Evolutionary conservation across 169 alveolate species (phyloP).

Genomic region (Cryptosporidium viatorum): DNA sequence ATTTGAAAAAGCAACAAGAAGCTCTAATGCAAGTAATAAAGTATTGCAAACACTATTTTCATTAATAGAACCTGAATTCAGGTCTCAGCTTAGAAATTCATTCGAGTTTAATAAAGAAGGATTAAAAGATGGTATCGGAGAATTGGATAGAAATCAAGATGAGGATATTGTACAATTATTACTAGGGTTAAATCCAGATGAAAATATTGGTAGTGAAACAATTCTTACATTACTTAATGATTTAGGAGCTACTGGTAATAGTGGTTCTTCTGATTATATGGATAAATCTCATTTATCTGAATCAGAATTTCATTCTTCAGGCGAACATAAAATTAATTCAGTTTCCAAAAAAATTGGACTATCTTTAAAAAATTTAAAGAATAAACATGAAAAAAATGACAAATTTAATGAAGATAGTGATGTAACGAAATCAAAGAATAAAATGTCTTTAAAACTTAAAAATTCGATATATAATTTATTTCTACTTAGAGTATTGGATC

Average conservation of each 20-base stretch:
- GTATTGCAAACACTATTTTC: constrained; percentile 34
- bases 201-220: constrained; percentile 55
- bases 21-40: constrained; percentile 3
- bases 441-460: constrained; percentile 48
- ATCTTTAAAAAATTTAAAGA: neutral
- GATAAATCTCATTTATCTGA: neutral
- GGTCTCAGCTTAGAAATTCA: neutral
- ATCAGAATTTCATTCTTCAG: neutral
- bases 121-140: neutral
- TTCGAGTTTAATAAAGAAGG: neutral
- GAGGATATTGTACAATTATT: constrained; percentile 51
- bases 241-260: neutral
- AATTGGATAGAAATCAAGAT: constrained; percentile 9
- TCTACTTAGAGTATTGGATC: constrained; percentile 64
- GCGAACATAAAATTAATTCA: neutral
- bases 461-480: constrained; percentile 35
- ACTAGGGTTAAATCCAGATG: constrained; percentile 61
- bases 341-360: neutral
- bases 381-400: neutral
- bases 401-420: neutral
- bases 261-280: neutral
- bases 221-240: constrained; percentile 42
- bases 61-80: constrained; percentile 16
- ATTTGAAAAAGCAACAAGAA: constrained; percentile 44
- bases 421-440: neutral